These are phyloP conservation scores for Magnolia officinalis DNA, from an alignment of 164 flowering plant species.

Conservation along the genomic window DNA sequence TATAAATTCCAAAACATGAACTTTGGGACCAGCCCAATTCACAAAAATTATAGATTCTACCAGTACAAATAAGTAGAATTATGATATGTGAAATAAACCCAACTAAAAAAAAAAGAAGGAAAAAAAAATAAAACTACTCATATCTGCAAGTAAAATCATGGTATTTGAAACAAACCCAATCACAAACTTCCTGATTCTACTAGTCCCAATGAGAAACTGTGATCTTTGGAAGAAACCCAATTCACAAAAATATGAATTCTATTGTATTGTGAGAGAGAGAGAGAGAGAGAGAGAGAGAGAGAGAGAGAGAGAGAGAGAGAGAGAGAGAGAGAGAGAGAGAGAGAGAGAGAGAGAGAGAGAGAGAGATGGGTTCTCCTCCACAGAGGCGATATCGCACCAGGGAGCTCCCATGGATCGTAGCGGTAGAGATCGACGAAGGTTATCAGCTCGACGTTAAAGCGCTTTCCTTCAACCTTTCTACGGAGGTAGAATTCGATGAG, in stretches of 20 bases:
- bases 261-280: background rate
- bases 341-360: background rate
- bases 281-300: background rate
- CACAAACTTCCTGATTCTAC: background rate
- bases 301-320: background rate
- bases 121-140: background rate
- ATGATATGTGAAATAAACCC: background rate
- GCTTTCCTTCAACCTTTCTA: slow-evolving; percentile 93
- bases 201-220: background rate
- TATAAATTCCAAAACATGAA: background rate
- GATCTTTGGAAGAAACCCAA: background rate
- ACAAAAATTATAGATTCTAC: background rate
- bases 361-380: background rate
- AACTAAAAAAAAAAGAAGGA: background rate
- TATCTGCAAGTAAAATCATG: background rate
- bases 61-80: background rate
- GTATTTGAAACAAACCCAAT: background rate
- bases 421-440: slow-evolving; percentile 91
- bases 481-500: slow-evolving; percentile 95
- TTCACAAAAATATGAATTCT: background rate
- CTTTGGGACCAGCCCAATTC: no score
- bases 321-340: background rate
- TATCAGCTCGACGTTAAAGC: slow-evolving; percentile 88
- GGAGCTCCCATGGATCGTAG: slow-evolving; percentile 99
- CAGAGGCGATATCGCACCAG: slow-evolving; percentile 41